Evolutionary conservation across 768 basidiomycete species (phyloP), one percentile per base, ranked within the genome.

Genomic region (Tulasnella calospora): DNA sequence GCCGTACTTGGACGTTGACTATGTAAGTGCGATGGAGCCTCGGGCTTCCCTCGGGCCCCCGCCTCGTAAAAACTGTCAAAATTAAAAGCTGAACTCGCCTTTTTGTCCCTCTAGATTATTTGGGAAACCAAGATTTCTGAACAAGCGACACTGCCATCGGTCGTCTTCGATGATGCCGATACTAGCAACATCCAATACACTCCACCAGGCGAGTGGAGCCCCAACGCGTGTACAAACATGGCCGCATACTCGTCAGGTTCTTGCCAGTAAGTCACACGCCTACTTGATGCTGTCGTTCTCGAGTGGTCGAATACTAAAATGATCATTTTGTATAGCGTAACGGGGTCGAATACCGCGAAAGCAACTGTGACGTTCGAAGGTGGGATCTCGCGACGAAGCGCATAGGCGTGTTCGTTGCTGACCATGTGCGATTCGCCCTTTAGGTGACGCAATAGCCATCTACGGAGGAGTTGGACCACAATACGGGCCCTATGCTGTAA

Each of bases 1-100:
- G 30, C 71, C 71, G 12, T 73, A 73, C 30, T 47, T 73, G 46
- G 71, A 73, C 46, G 71, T 73, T 41, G 71, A 73, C 36, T 73
- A 41, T 47, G 71, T 73, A 40, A 41, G 71, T 73, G 61, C 15
- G 3, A 30, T 67, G 61, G 61, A 35, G 27, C 33, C 19, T n/a
- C 30, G 61, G n/a, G 21, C 23, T 23, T 51, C 23, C 12, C 12
- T n/a, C n/a, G 4, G 9, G 1, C 23, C 30, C 61, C 61, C 33
- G 61, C 61, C 61, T 35, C 61, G 61, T 67, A 35, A 6, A 67
- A 67, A 12, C 61, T 35, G 9, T 19, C 30, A 5, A 35, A 27
- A 30, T 2, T 13, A 30, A 19, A 67, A 67, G 61, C 61, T 67
- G 61, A 27, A 17, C 30, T 15, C 33, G 61, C 30, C 35, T 41